phyloP scores from a whole-genome alignment of 2,329 filamentous ascomycete species.

The Aspergillus hortae region DNA sequence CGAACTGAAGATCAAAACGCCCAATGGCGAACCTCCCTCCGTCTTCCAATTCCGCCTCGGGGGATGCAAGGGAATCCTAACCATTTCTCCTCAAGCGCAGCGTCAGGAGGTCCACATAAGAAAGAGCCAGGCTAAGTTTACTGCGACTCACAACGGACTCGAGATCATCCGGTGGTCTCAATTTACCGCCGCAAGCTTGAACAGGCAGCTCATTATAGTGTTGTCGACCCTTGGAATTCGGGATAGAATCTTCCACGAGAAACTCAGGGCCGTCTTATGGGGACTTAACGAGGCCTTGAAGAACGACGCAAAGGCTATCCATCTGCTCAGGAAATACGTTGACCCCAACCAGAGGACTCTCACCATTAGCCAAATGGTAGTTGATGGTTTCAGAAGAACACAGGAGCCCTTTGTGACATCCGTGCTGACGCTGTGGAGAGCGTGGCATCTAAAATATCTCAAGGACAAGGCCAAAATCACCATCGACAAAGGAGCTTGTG shows the following conservation, averaged over 20 bases:
- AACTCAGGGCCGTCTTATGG: slow-evolving; percentile 65
- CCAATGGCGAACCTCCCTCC: slow-evolving; percentile 61
- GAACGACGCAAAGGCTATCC: slow-evolving; percentile 60
- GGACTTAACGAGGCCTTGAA: slow-evolving; percentile 68
- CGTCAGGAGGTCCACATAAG: slow-evolving; percentile 72
- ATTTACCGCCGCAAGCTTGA: slow-evolving; percentile 74
- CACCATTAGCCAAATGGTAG: slow-evolving; percentile 69
- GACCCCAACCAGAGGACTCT: slow-evolving; percentile 83
- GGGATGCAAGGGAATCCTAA: slow-evolving; percentile 86
- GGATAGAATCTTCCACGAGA: slow-evolving; percentile 61
- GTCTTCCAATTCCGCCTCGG: slow-evolving; percentile 90
- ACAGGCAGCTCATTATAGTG: slow-evolving; percentile 86
- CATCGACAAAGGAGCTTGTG: slow-evolving; percentile 77
- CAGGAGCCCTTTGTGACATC: slow-evolving; percentile 80
- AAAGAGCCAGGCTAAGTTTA: slow-evolving; percentile 84
- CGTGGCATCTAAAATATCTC: slow-evolving; percentile 83
- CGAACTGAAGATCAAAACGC: slow-evolving; percentile 61
- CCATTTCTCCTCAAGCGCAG: slow-evolving; percentile 66
- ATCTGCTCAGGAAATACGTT: slow-evolving; percentile 68
- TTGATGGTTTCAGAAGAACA: slow-evolving; percentile 70
- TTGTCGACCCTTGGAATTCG: slow-evolving; percentile 72
- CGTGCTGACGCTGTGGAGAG: slow-evolving; percentile 76
- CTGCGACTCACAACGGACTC: slow-evolving; percentile 64
- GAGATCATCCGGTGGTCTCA: slow-evolving; percentile 83
- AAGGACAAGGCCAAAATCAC: slow-evolving; percentile 89